Base-by-base conservation (phyloP, 192 early-diverging fungal species). In the Jimgerdemannia flammicorona region DNA sequence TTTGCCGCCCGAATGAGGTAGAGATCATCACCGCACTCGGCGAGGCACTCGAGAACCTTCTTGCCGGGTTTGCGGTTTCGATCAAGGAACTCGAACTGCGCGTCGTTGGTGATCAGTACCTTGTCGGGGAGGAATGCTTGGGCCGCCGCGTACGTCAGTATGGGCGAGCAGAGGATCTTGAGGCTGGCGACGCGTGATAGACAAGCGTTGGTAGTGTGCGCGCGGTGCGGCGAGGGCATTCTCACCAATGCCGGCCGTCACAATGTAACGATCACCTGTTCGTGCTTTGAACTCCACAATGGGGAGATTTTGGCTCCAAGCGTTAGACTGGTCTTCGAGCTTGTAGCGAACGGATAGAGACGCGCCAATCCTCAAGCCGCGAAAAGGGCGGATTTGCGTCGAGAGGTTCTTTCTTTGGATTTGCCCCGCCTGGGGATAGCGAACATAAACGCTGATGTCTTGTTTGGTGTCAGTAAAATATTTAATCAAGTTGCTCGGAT, bases 131-230 rank as follows among this genome's bases (percentile, higher is more conserved):
- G 74, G n/a, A 66, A 72, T 40, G 29, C 64, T 4, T 84, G 81
- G 81, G 72, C 66, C 66, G 75, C 76, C 49, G 84, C 83, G 14
- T 41, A 64, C 17, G 83, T 84, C 40, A 64, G 44, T 20, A n/a
- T 86, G 40, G 80, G 59, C 17, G 83, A 84, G 43, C 84, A 85
- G 18, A 44, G 3, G 39, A 82, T 84, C 44, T 70, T 81, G 64
- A 20, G 7, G 74, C n/a, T n/a, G 40, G 39, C 41, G 69, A 66
- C 49, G 49, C 4, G 11, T 7, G 49, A 54, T 4, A 4, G 49
- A 54, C 49, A 7, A 7, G 49, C 49, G 59, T 42, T 73, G 18
- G 72, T 73, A 43, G 43, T 59, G 19, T 73, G 72, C 66, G 72
- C 72, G 17, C 11, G 64, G 18, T 73, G 72, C 66, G 72, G 72